A percentile compares a stretch with the other conserved stretches of the same genome.
Conservation (phyloP, 2,329 filamentous ascomycete species). For the Coleophoma crateriformis region DNA sequence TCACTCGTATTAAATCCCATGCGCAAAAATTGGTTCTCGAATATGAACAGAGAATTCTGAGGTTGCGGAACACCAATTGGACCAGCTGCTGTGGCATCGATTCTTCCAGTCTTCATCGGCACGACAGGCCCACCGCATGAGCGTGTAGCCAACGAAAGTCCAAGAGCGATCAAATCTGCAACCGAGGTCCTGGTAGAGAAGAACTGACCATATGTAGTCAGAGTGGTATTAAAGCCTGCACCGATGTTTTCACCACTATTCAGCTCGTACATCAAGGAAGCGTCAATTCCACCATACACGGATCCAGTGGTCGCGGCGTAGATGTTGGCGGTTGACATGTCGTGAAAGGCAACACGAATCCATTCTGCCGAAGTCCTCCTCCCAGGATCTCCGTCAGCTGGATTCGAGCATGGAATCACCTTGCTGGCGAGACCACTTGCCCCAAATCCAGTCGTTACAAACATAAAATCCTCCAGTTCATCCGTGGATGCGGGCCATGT, state of each 20-base stretch:
- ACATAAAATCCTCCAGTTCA: conserved; percentile 60
- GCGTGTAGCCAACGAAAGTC: conserved; percentile 51
- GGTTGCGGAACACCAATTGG: conserved; percentile 49
- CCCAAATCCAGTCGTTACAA: conserved; percentile 48
- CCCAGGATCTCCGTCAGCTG: conserved; percentile 42
- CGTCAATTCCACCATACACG: conserved; percentile 48
- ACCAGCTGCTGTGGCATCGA: conserved; percentile 45
- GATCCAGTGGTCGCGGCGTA: conserved; percentile 27
- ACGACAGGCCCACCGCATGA: conserved; percentile 53
- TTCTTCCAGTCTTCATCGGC: conserved; percentile 45
- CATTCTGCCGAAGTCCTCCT: conserved; percentile 56
- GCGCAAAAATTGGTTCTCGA: conserved; percentile 48
- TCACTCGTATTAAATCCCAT: conserved; percentile 51
- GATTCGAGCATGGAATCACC: conserved; percentile 50
- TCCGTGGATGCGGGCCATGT: conserved; percentile 57
- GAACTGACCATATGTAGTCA: conserved; percentile 48
- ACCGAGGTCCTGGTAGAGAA: conserved; percentile 45
- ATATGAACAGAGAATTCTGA: conserved; percentile 45
- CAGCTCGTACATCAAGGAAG: conserved; percentile 54
- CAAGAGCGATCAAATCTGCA: conserved; percentile 52
- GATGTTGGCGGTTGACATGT: conserved; percentile 50
- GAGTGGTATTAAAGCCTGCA: conserved; percentile 45
- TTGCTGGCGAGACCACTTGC: conserved; percentile 49
- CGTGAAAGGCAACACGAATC: conserved; percentile 56
- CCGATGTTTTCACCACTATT: conserved; percentile 50